These are phyloP conservation scores for Trichophaea hybrida DNA, from an alignment of 2,329 filamentous ascomycete species.

Conservation along the genomic window DNA sequence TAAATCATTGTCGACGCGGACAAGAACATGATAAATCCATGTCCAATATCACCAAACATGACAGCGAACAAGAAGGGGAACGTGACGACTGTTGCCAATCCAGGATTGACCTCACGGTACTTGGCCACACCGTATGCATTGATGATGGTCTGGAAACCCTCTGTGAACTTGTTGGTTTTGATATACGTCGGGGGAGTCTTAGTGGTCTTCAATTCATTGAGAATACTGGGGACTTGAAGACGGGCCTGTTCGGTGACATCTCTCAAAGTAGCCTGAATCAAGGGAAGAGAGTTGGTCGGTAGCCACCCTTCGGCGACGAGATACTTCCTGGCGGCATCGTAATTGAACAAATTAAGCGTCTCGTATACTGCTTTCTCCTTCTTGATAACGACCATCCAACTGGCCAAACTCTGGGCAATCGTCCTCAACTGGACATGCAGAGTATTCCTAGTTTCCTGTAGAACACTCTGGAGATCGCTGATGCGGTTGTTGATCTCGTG, in stretches of 20 bases:
- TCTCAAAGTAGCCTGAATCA: constrained; percentile 85
- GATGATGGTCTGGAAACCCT: constrained; percentile 97
- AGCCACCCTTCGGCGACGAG: constrained; percentile 97
- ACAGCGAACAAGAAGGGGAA: constrained; percentile 99
- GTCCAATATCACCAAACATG: constrained; percentile 98
- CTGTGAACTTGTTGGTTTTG: constrained; percentile 96
- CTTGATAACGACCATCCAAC: constrained; percentile 94
- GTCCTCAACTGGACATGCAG: constrained; percentile 84
- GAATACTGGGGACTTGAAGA: constrained; percentile 91
- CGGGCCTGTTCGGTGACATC: constrained; percentile 95
- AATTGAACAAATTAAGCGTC: constrained; percentile 89
- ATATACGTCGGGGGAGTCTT: constrained; percentile 96
- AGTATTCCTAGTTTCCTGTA: constrained; percentile 88
- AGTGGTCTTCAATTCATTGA: constrained; percentile 93
- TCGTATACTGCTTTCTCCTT: constrained; percentile 98
- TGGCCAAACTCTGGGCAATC: constrained; percentile 80
- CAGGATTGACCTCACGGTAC: constrained; percentile 93
- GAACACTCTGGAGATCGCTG: constrained; percentile 77
- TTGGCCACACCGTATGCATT: constrained; percentile 96
- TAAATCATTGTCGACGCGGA: constrained; percentile 88
- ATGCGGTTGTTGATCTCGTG: constrained; percentile 93
- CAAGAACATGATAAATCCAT: constrained; percentile 75
- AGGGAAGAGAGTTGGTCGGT: constrained; percentile 73
- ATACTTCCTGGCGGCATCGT: constrained; percentile 87
- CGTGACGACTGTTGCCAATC: constrained; percentile 85